Evolutionary conservation across 176 grass and related monocot species (phyloP), one percentile per base, ranked within the genome.

Genomic region (Poa annua): DNA sequence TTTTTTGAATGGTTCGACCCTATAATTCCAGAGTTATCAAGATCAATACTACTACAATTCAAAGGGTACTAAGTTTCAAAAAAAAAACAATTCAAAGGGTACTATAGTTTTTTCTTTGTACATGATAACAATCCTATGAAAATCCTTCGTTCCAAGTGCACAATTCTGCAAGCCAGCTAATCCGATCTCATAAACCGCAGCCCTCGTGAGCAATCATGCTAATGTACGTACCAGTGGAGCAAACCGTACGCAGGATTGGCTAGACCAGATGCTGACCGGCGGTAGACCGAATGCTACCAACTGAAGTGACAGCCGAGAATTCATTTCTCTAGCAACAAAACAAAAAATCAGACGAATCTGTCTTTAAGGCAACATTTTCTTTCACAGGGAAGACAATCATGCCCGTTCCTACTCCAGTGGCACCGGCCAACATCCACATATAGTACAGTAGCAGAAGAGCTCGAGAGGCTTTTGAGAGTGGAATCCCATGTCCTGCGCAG

Each of bases 401-500:
- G 49, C 35, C 76, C 29, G 44, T 74, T 52, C 45, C 25, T 47
- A 80, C 81, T 49, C 66, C 76, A 68, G 11, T 41, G 69, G 48
- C 81, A 61, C 87, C 76, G 56, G 11, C 80, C 77, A 81, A 54
- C 6, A 45, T 45, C 75, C 39, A 9, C 34, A 12, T 51, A 74
- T 24, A 45, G 66, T 34, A 44, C 45, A n/a, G n/a, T 29, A 29
- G 29, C 47, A 2, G 44, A 85, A 80, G 36, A 71, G 15, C 2
- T 56, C 51, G 65, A 64, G 52, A 71, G 44, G 24, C 70, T 11
- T 60, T 55, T 36, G 42, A 38, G 16, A 11, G 82, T 80, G 77
- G 69, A 32, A 85, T 81, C 61, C 77, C 11, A 89, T 81, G 49
- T 69, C 50, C 39, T 52, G 38, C 36, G 60, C 68, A 72, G 60